phyloP scores from a whole-genome alignment of 805 yeast genomes.

The Saturnispora sanitii region DNA sequence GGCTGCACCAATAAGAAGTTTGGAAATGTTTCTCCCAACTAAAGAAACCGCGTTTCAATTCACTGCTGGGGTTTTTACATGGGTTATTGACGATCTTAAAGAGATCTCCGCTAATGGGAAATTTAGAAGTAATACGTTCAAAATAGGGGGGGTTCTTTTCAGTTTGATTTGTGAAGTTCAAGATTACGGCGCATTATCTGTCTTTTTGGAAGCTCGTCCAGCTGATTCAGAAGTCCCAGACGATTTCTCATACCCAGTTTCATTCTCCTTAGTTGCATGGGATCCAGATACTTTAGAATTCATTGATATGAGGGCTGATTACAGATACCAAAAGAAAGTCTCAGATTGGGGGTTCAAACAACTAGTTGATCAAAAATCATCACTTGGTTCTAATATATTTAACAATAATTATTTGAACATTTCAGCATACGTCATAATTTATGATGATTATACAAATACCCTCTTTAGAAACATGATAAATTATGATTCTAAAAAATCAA shows the following conservation, averaged over 20 bases:
- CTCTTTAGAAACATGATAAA: conserved; percentile 83
- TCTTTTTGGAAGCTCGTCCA: conserved; percentile 73
- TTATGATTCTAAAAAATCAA: conserved; percentile 75
- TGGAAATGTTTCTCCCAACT: conserved; percentile 17
- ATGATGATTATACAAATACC: conserved; percentile 88
- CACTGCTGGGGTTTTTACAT: conserved; percentile 27
- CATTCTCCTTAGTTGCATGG: conserved; percentile 78
- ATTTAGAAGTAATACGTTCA: conserved; percentile 34
- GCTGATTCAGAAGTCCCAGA: conserved; percentile 19
- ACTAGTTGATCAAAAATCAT: conserved; percentile 49
- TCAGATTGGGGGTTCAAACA: conserved; percentile 96
- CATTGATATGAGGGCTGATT: conserved; percentile 56
- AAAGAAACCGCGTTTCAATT: conserved; percentile 27
- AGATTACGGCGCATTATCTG: conserved; percentile 47
- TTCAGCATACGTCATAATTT: conserved; percentile 64
- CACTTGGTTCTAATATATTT: conserved; percentile 20
- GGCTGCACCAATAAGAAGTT: conserved; percentile 8
- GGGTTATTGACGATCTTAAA: conserved; percentile 30
- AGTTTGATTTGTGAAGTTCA: conserved; percentile 70
- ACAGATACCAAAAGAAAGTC: conserved; percentile 65
- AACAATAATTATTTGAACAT: conserved; percentile 53
- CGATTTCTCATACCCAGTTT: conserved; percentile 85
- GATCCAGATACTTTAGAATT: conserved; percentile 61
- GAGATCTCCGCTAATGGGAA: conserved; percentile 27
- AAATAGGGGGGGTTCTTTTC: conserved; percentile 49